These are phyloP conservation scores for Botryotinia globosa DNA, from an alignment of 2,329 filamentous ascomycete genomes.

Conservation along the genomic window DNA sequence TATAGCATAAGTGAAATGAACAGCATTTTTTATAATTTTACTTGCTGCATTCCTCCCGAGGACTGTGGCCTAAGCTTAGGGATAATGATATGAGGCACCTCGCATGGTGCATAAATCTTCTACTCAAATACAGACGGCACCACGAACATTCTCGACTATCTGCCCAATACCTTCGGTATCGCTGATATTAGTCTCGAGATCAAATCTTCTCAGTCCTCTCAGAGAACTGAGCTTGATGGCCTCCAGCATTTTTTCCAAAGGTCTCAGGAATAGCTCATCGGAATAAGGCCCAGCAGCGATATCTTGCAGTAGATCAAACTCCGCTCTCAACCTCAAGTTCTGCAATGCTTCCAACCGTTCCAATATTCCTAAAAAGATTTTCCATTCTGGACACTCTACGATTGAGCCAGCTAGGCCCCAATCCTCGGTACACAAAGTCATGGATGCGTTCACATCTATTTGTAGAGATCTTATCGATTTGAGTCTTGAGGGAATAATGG, in stretches of 20 bases:
- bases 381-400: neutral
- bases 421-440: neutral
- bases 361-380: neutral
- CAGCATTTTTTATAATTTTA: neutral
- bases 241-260: neutral
- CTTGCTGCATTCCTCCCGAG: neutral
- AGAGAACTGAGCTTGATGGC: neutral
- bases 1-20: neutral
- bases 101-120: neutral
- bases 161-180: neutral
- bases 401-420: neutral
- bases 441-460: neutral
- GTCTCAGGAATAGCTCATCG: neutral
- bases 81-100: neutral
- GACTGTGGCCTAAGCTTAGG: neutral
- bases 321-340: neutral
- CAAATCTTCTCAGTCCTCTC: conserved; percentile 1
- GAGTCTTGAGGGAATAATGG: neutral
- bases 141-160: neutral
- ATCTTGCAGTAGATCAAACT: neutral
- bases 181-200: neutral
- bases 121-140: neutral
- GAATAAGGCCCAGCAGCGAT: fast-evolving
- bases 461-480: conserved; percentile 4
- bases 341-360: neutral